Evolutionary conservation across 1,284 basidiomycete species (phyloP), one percentile per base, ranked within the genome.

Genomic region (Cerrena zonata): DNA sequence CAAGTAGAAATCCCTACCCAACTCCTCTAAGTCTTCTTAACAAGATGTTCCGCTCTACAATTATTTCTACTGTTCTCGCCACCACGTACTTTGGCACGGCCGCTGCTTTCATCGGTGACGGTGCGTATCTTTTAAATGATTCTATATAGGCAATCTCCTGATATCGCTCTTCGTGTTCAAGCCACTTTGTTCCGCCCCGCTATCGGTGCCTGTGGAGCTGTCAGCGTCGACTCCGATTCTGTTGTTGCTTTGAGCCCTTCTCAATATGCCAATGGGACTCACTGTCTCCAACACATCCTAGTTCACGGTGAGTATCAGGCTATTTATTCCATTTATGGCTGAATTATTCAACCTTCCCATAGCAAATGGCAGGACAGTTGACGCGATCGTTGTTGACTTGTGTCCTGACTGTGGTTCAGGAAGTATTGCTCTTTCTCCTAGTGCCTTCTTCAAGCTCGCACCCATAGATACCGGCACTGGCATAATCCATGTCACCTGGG

Each of bases 271-370:
- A 40, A 42, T 12, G 54, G 52, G 18, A n/a, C 54, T 12, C 46
- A 58, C 50, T 58, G 54, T 4, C 89, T 77, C 61, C 85, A 88
- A 57, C 41, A 2, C 7, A 86, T 66, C 70, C 82, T 83, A 25
- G 63, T 69, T 34, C 11, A 27, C 7, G 18, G 25, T 54, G 76
- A 75, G 54, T 65, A 66, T 48, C 61, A 67, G 48, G 57, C 73
- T 46, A 60, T 57, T 15, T 65, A 71, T 19, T 65, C 60, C 19
- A 72, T 69, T 67, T 59, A 19, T 18, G 47, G 21, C 15, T 22
- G 53, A 12, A 47, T 50, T 22, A 30, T 45, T 15, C 24, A 25
- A 12, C 21, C 23, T n/a, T n/a, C n/a, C n/a, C n/a, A n/a, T 42
- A 69, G 65, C 64, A 58, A 51, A 62, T 36, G 68, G 69, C 26